Evolutionary conservation across 2,329 filamentous ascomycete genomes (phyloP), one percentile per base, ranked within the genome.

Genomic region (Apiospora pterosperma): DNA sequence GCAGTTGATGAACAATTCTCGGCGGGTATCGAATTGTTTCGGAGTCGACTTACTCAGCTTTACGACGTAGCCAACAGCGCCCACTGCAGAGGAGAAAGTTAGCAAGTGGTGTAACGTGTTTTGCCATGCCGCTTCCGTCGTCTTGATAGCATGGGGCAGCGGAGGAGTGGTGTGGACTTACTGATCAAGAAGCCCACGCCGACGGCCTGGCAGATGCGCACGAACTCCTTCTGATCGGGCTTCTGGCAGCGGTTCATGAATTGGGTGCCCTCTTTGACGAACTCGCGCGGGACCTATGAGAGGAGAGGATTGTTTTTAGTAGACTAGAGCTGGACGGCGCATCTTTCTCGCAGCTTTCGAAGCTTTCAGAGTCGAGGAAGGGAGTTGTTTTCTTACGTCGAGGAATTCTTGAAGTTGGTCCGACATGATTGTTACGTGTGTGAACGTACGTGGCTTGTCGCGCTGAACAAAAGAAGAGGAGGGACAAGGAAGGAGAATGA

Each of bases 221-320:
- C 76, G 76, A 86, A 86, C 73, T 87, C 84, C 71, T 81, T 80
- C 71, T 77, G 74, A 73, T 85, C 82, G 64, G 82, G 86, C 80
- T 88, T 88, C 68, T 85, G 85, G 82, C 85, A 88, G 72, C 84
- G 80, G 78, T 83, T 84, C 76, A 88, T 79, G 79, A 89, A 89
- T 70, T 88, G 85, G 66, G 85, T 81, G 74, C 86, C 86, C 67
- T 88, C 86, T 75, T 80, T 84, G 74, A 88, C 76, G 76, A 90
- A 90, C 78, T 90, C 87, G 75, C 82, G 81, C 71, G 88, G 88
- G 75, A 88, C 48, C 48, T 55, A 31, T 34, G 16, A 10, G n/a
- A 84, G 70, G 92, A 90, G 75, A 90, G 84, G 73, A 92, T 80
- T 75, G 91, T 88, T 78, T 90, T 88, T 72, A 91, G 77, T 77